Evolutionary conservation across 371 early-diverging fungal genomes (phyloP), one percentile per base, ranked within the genome.

Genomic region (Circinella minor): DNA sequence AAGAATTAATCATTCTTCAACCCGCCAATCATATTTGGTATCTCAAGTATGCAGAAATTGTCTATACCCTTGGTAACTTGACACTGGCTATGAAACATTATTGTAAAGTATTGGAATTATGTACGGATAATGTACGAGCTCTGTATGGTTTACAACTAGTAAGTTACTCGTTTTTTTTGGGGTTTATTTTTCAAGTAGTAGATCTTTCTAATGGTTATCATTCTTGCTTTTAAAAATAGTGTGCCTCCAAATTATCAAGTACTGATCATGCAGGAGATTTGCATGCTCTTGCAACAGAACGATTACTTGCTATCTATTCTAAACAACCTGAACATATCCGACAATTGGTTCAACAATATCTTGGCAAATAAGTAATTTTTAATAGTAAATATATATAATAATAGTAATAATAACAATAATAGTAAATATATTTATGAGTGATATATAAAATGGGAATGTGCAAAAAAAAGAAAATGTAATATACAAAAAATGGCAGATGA

Each of bases 1-100:
- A 98, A 76, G 98, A 98, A 77, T 77, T 94, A 37, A 84, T 98
- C 63, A 65, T 96, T 65, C 87, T 93, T 39, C 90, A 92, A 66
- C 95, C 96, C 8, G 84, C 85, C 61, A 91, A 93, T 77, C 96
- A 95, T 68, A 88, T 95, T 55, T 91, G 86, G 76, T 90, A 93
- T 66, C 83, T 94, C 57, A 93, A 94, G 65, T 96, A 95, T 71
- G 98, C 96, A 18, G 97, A 96, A 74, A 81, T 93, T 18, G 86
- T 88, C 43, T 94, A 93, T 71, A 87, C 92, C 4, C 76, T 91
- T 67, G 86, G 89, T 27, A 78, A 82, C 68, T 68, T 81, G 18
- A 79, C 77, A 36, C 39, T 92, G 36, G 91, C 93, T 3, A 77
- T 94, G 55, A 93, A 94, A 72, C 86, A 92, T 68, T 94, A 85